Conservation (phyloP, 768 basidiomycete species). For the Hebeloma cylindrosporum region DNA sequence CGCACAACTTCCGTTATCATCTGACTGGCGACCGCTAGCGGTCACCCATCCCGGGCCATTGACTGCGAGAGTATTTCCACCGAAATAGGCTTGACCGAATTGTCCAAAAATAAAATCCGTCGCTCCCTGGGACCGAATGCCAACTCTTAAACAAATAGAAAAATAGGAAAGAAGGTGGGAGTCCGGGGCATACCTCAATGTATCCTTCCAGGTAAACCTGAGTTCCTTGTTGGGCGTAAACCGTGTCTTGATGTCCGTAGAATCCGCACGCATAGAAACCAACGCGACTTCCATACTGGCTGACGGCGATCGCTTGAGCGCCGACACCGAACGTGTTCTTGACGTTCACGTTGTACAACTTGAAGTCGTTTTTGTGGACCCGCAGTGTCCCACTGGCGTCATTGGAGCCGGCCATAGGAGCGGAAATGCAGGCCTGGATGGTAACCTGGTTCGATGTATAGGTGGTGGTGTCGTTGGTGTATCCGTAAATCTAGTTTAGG, state of each 20-base stretch:
- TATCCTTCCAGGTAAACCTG: conserved; percentile 49
- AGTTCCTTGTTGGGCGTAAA: conserved; percentile 45
- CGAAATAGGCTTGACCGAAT: conserved; percentile 44
- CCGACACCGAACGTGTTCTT: conserved; percentile 47
- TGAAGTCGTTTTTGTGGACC: conserved; percentile 47
- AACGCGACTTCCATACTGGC: conserved; percentile 46
- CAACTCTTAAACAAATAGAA: background rate
- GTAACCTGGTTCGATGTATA: conserved; percentile 42
- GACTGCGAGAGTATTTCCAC: conserved; percentile 47
- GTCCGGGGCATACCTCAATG: conserved; percentile 38
- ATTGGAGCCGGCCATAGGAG: conserved; percentile 40
- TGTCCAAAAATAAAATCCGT: conserved; percentile 54
- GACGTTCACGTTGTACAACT: conserved; percentile 51
- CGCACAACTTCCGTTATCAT: conserved; percentile 48
- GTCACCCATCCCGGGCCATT: conserved; percentile 46
- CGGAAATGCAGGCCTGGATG: conserved; percentile 36
- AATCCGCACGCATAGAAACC: conserved; percentile 48
- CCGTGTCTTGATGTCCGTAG: conserved; percentile 49
- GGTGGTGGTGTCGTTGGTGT: conserved; percentile 39
- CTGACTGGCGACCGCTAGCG: conserved; percentile 46
- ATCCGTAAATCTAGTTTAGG: conserved; percentile 40
- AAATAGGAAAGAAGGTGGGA: background rate
- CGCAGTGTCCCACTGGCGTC: conserved; percentile 50
- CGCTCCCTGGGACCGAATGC: conserved; percentile 39
- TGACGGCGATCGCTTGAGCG: conserved; percentile 49